Base-by-base conservation (phyloP, 2,329 filamentous ascomycete genomes). In the Tolypocladium guangdongense region DNA sequence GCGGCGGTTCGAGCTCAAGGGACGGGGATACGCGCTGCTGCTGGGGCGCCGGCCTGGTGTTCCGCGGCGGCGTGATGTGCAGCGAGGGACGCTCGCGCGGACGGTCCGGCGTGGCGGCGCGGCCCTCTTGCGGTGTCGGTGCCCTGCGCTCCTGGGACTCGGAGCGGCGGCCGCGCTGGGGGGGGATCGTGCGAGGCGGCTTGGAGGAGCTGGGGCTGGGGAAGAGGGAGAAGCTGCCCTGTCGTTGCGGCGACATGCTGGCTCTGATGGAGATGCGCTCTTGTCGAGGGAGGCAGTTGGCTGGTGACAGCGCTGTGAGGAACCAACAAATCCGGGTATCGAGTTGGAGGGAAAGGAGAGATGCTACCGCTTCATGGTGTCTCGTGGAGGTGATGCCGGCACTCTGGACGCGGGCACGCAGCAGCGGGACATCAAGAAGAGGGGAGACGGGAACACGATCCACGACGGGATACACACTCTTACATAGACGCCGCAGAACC, bases 211-310 rank as follows among this genome's bases (percentile, higher is more conserved):
- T 75, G 24, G 77, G 73, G 58, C 71, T 81, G 32, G 79, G 78
- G 60, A 82, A 82, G 56, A 82, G 73, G 55, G 79, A 82, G 65
- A 82, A 80, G 55, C 49, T 35, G 39, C 38, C 43, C 30, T 52
- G 52, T 6, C 39, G 52, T 7, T 50, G 37, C 3, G 51, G 41
- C 22, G 41, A 47, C 51, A 52, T 52, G 51, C 43, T 30, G 10
- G 27, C 39, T 7, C 8, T 22, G 8, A 10, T 45, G 41, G 24
- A 45, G 24, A 18, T 14, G 46, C 14, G 18, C n/a, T 24, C 47
- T 24, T 24, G n/a, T 49, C 47, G 32, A 36, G 12, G 3, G 30
- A 24, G 47, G 24, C 20, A 14, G 48, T 52, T 32, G 27, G 10
- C 10, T 16, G 18, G 7, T 11, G 43, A 7, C 43, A 32, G 32